Evolutionary conservation across 78 protist species (phyloP), one percentile per base, ranked within the genome.

Genomic region (Paulinella micropora): DNA sequence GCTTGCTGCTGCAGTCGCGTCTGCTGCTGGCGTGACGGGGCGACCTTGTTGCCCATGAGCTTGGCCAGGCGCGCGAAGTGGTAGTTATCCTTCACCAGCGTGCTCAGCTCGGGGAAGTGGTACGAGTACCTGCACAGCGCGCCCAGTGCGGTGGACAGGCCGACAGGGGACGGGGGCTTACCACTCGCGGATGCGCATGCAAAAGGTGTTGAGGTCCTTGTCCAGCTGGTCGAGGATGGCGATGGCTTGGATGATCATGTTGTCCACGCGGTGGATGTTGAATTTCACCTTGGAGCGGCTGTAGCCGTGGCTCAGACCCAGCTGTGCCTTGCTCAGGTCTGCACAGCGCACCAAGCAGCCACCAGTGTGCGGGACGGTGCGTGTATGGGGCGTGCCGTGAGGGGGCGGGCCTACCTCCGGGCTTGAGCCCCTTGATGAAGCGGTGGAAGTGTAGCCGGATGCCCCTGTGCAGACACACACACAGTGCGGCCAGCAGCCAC

Each of bases 101-200:
- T 93, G 83, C 92, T 88, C 31, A 98, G 86, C 92, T 98, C 99
- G 41, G 99, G 99, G 96, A 98, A 98, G 90, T 96, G 99, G 96
- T 98, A 97, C n/a, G n/a, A n/a, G n/a, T n/a, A n/a, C n/a, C n/a
- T n/a, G n/a, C n/a, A 38, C 94, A 83, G 90, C 97, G 96, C 32
- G 69, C 32, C 69, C n/a, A n/a, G 69, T 51, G 69, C 32, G 69
- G 69, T 23, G 69, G 69, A 51, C 69, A 9, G 4, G 69, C 32
- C 69, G 69, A 23, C 32, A 51, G n/a, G n/a, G n/a, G n/a, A n/a
- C n/a, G n/a, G n/a, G n/a, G 37, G 86, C 90, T 35, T 88, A 88
- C 99, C 99, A 98, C 91, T 98, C 99, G 36, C 96, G 85, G 35
- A 88, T 40, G 1, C 99, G 91, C 99, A 97, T 98, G 88, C 92